phyloP scores from a whole-genome alignment of 768 basidiomycete species.

The Russula brevipes region DNA sequence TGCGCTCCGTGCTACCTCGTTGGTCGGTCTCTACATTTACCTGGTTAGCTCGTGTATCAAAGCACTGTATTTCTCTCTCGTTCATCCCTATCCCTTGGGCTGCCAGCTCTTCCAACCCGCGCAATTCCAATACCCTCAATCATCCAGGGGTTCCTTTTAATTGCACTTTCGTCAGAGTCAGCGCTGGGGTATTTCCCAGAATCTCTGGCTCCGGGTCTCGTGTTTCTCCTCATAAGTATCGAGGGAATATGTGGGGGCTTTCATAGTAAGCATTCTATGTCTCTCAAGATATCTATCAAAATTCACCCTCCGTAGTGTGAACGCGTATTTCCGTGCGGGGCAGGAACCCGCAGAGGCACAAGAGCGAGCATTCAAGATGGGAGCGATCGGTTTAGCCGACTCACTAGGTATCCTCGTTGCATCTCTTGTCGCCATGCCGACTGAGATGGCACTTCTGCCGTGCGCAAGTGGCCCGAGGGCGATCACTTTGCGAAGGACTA shows the following conservation, averaged over 20 bases:
- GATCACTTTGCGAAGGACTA: constrained; percentile 61
- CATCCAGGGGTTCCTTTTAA: constrained; percentile 63
- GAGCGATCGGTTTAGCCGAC: constrained; percentile 83
- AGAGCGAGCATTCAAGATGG: constrained; percentile 85
- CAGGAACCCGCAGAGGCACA: constrained; percentile 60
- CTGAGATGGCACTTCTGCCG: constrained; percentile 73
- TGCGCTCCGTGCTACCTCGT: constrained; percentile 32
- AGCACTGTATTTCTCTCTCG: constrained; percentile 91
- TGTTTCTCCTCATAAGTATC: constrained; percentile 72
- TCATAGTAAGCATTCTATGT: constrained; percentile 65
- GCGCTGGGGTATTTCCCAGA: constrained; percentile 60
- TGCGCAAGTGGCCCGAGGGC: constrained; percentile 64
- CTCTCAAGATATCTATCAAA: constrained; percentile 1
- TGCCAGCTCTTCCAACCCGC: constrained; percentile 68
- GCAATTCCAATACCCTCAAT: constrained; percentile 73
- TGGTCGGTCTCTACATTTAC: background rate
- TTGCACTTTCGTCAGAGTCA: constrained; percentile 58
- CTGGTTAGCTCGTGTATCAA: constrained; percentile 70
- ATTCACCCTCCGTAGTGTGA: constrained; percentile 50
- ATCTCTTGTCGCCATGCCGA: constrained; percentile 62
- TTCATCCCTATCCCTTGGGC: constrained; percentile 79
- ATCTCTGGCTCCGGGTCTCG: constrained; percentile 45
- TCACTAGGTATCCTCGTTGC: constrained; percentile 64
- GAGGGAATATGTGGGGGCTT: constrained; percentile 89
- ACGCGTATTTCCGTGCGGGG: constrained; percentile 79